Evolutionary conservation across 1,139 yeast genomes (phyloP).

Genomic region (Sugiyamaella paludigena): DNA sequence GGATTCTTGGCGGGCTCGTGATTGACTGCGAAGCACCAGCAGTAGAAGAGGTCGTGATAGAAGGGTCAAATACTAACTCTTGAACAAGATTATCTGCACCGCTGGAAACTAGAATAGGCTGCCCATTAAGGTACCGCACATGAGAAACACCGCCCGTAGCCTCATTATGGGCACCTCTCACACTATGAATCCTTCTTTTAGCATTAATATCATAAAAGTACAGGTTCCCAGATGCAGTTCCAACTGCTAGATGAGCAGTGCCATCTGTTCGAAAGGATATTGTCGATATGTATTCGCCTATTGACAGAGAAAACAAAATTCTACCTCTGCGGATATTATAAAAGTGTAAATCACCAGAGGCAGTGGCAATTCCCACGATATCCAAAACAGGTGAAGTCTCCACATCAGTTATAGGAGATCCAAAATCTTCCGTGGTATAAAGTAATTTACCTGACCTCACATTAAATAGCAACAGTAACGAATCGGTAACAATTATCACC

Average conservation of each 20-base stretch:
- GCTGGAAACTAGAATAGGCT: slow-evolving; percentile 84
- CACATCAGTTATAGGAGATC: slow-evolving; percentile 52
- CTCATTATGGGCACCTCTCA: slow-evolving; percentile 70
- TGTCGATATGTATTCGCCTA: slow-evolving; percentile 62
- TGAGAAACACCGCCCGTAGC: slow-evolving; percentile 76
- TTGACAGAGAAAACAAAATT: slow-evolving; percentile 54
- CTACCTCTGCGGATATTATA: slow-evolving; percentile 69
- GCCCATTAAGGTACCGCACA: slow-evolving; percentile 81
- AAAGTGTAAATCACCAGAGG: slow-evolving; percentile 62
- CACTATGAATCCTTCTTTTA: slow-evolving; percentile 68
- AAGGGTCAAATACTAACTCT: slow-evolving; percentile 92
- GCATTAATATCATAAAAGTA: slow-evolving; percentile 79
- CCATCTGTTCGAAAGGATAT: slow-evolving; percentile 93
- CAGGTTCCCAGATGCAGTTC: slow-evolving; percentile 76
- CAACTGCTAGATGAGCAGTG: slow-evolving; percentile 76
- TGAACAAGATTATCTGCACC: slow-evolving; percentile 91
- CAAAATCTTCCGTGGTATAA: slow-evolving; percentile 51
- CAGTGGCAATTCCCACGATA: slow-evolving; percentile 72
- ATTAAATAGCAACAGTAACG: slow-evolving; percentile 60
- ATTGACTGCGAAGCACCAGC: slow-evolving; percentile 43
- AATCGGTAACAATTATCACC: slow-evolving; percentile 65
- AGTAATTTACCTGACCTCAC: slow-evolving; percentile 74
- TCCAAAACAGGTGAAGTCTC: slow-evolving; percentile 88
- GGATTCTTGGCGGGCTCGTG: slow-evolving; percentile 84
- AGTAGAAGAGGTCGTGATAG: slow-evolving; percentile 56